Base-by-base conservation (phyloP, 176 grass and related monocot genomes). In the Musa schizocarpa region DNA sequence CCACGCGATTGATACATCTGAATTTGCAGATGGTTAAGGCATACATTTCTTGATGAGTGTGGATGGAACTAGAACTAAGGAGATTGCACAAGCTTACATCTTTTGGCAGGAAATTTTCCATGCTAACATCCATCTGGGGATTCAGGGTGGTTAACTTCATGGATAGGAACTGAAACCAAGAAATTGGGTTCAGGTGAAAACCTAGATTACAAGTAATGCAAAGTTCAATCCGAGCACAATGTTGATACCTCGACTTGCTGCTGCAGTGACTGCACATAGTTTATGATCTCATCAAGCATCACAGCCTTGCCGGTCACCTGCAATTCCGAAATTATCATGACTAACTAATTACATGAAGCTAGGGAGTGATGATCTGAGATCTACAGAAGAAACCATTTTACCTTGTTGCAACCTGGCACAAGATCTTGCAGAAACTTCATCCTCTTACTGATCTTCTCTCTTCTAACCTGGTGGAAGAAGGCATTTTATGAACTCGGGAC, bases 261-360 rank as follows among this genome's bases (percentile, higher is more conserved):
- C 86, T 92, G 89, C 83, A 92, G 74, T 53, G 89, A 92, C 78
- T 86, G 89, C 22, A 88, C 89, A 26, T 92, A 92, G 86, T 92
- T 88, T 79, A 92, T 88, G 70, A 92, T 92, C 83, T 92, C 89
- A 71, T 92, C 89, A 13, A 92, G 83, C 89, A 92, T 92, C 9
- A 92, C 83, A 10, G 89, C 86, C 73, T 92, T 92, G 21, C 86
- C 89, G 26, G 89, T 92, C 64, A 92, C 77, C 89, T 92, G 75
- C 26, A 74, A 20, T 71, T 56, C 19, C 50, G 11, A 26, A 21
- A 4, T 54, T 66, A 51, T 76, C 26, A 12, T 11, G 25, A 23
- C 34, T 5, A 43, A 43, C 34, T 43, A 43, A 43, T 43, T 43
- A 43, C 34, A 43, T 43, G 34, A 43, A 43, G 34, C 34, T 43